A percentile compares a stretch with the other conserved stretches of the same genome.
These are phyloP conservation scores for Dryadomyces quercus-mongolicae DNA, from an alignment of 2,329 filamentous ascomycete genomes.

Conservation along the genomic window DNA sequence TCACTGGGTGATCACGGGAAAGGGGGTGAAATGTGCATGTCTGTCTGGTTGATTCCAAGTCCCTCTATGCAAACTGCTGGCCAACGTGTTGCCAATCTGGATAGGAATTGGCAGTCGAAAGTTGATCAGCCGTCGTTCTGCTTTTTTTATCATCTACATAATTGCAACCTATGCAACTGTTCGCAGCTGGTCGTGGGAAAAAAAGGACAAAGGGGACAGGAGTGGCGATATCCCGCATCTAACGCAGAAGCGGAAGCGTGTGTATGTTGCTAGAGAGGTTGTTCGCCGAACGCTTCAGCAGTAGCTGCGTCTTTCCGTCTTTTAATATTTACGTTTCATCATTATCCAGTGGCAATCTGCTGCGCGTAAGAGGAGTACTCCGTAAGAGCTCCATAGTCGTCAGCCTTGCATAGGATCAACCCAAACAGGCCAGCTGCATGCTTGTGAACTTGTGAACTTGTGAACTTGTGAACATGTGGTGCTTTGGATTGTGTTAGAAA, in stretches of 20 bases:
- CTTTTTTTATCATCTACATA: neutral
- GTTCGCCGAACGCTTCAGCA: neutral
- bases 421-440: no score
- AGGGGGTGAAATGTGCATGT: neutral
- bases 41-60: neutral
- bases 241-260: neutral
- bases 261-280: neutral
- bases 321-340: neutral
- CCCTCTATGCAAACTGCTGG: neutral
- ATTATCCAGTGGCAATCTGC: neutral
- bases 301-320: no score
- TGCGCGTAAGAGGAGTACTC: no score
- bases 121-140: neutral
- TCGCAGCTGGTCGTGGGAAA: neutral
- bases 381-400: no score
- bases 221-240: neutral
- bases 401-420: no score
- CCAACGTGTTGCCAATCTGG: neutral
- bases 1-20: neutral
- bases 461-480: no score
- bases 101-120: neutral
- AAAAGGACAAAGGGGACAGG: neutral
- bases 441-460: no score
- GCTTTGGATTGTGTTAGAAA: neutral
- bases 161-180: neutral